Conservation (phyloP, 441 rosid species). For the Sinapis alba region DNA sequence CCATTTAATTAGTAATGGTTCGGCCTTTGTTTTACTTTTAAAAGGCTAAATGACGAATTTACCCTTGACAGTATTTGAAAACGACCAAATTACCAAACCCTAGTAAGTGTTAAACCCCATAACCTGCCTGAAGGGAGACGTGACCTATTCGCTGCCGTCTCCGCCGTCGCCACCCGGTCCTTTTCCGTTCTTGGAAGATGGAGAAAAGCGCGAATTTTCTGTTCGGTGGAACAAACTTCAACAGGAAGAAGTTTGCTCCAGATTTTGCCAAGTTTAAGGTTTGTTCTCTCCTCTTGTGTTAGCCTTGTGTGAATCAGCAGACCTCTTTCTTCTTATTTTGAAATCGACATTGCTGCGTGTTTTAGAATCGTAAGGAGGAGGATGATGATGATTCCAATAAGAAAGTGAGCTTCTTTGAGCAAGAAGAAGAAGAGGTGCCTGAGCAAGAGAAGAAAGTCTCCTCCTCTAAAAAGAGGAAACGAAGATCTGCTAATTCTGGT, state of each 20-base stretch:
- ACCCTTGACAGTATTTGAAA: not conserved
- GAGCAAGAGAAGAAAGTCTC: constrained; percentile 37
- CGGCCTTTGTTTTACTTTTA: not conserved
- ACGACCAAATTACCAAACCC: constrained; percentile 21
- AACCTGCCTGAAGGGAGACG: not conserved
- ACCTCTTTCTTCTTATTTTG: not conserved
- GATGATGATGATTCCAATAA: constrained; percentile 38
- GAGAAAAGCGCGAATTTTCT: constrained; percentile 65
- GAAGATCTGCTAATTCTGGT: constrained; percentile 56
- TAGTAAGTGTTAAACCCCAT: constrained; percentile 14
- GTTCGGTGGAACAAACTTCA: constrained; percentile 73
- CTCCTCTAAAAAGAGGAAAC: constrained; percentile 67
- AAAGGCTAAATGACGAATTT: not conserved
- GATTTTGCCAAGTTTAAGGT: constrained; percentile 79
- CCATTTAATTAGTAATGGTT: not conserved
- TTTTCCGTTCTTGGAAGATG: constrained; percentile 42
- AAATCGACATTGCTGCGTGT: not conserved
- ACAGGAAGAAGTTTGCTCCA: constrained; percentile 61
- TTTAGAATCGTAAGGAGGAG: constrained; percentile 44
- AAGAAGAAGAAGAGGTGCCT: constrained; percentile 30
- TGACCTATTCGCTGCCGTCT: constrained; percentile 7
- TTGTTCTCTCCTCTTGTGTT: not conserved
- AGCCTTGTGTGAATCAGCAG: not conserved
- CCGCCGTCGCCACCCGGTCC: constrained; percentile 31
- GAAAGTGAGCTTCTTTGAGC: constrained; percentile 44